Conservation (phyloP, 2,329 filamentous ascomycete genomes). For the Passalora sequoiae region DNA sequence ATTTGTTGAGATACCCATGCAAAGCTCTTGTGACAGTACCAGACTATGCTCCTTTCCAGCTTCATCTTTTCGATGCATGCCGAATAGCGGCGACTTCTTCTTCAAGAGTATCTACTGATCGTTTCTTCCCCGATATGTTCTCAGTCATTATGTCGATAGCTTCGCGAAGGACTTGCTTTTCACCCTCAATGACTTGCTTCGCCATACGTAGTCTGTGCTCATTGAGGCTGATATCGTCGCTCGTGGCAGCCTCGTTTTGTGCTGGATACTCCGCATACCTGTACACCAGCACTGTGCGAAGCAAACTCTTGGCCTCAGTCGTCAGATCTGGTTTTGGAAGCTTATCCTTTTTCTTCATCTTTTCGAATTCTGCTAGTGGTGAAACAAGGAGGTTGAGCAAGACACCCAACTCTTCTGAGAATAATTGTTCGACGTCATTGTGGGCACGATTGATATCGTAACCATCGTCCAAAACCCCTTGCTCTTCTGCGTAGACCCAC, state of each 20-base stretch:
- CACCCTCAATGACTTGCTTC: constrained; percentile 61
- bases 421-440: constrained; percentile 32
- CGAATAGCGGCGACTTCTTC: constrained; percentile 21
- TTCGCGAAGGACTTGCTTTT: constrained; percentile 62
- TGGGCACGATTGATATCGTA: constrained; percentile 52
- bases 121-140: constrained; percentile 18
- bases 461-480: constrained; percentile 63
- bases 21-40: constrained; percentile 9
- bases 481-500: constrained; percentile 54
- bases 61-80: constrained; percentile 19
- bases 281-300: constrained; percentile 38
- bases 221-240: constrained; percentile 41
- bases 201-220: constrained; percentile 50
- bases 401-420: constrained; percentile 40
- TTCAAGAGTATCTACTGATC: constrained; percentile 20
- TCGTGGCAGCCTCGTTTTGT: constrained; percentile 27
- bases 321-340: constrained; percentile 38
- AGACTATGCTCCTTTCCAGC: not conserved
- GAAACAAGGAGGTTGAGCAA: constrained; percentile 45
- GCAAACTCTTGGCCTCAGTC: constrained; percentile 36
- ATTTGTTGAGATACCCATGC: constrained; percentile 27
- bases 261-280: constrained; percentile 49
- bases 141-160: constrained; percentile 35
- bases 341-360: constrained; percentile 39
- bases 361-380: constrained; percentile 38